Evolutionary conservation across 768 basidiomycete species (phyloP), one percentile per base, ranked within the genome.

Genomic region (Rubroboletus satanas): DNA sequence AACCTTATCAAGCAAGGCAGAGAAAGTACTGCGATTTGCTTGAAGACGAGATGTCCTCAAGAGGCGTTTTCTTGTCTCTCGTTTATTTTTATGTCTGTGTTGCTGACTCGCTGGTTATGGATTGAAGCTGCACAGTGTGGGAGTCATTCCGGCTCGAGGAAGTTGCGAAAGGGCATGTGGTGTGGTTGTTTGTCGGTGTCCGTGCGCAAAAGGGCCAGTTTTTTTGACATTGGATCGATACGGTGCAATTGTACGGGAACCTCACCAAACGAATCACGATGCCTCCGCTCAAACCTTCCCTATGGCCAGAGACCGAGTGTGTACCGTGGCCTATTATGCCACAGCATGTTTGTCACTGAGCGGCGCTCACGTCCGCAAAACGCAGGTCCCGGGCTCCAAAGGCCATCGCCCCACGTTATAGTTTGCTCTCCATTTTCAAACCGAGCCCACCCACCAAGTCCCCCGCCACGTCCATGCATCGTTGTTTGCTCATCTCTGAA

Each of bases 401-500:
- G 15, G 11, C 50, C 7, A 18, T 7, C 21, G 28, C 29, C 18
- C 39, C 3, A 26, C 26, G 26, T 26, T 26, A 26, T 5, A 3
- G 11, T 11, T 35, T 54, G 10, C 23, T 28, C 18, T 35, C 29
- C 2, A 7, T 54, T 2, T 10, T 54, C 32, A 53, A 29, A 42
- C 18, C 15, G 26, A 42, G 10, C 7, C 32, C 32, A 17, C 51
- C 26, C 14, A 9, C 32, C 3, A 18, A 14, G 15, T 17, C n/a
- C 21, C 21, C 50, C 12, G 3, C 32, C 10, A 28, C 11, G 6
- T 21, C 50, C 38, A 49, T 54, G 26, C 56, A 61, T 45, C 59
- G 52, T 8, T 61, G 60, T 35, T 36, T 61, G 15, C 50, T 58
- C 39, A 35, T 61, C 36, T 43, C 50, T 2, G 54, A 63, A 32